These are phyloP conservation scores for Ceriops tagal DNA, from an alignment of 345 rosid genomes.

Conservation along the genomic window DNA sequence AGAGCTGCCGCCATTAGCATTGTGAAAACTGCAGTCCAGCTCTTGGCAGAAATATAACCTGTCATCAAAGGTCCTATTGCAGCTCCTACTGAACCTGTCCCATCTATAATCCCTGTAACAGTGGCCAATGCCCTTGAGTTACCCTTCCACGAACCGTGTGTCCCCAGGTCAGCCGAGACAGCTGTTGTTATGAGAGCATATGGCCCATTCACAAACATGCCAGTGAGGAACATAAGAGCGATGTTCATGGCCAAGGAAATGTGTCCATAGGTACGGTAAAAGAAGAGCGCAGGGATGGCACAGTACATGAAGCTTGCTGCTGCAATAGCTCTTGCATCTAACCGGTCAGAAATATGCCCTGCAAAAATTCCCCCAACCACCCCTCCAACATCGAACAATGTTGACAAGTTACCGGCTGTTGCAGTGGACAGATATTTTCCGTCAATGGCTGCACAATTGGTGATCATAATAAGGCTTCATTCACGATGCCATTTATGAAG, in stretches of 20 bases:
- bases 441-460: slow-evolving; percentile 56
- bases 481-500: no score
- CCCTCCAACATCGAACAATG: slow-evolving; percentile 90
- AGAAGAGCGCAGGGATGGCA: slow-evolving; percentile 79
- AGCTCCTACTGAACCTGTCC: slow-evolving; percentile 97
- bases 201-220: slow-evolving; percentile 92
- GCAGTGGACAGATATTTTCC: slow-evolving; percentile 74
- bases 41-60: slow-evolving; percentile 75
- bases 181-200: slow-evolving; percentile 96
- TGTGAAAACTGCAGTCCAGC: slow-evolving; percentile 87
- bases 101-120: slow-evolving; percentile 94
- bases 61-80: slow-evolving; percentile 92
- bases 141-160: slow-evolving; percentile 80
- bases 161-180: slow-evolving; percentile 90
- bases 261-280: slow-evolving; percentile 80
- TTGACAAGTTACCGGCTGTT: slow-evolving; percentile 82
- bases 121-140: slow-evolving; percentile 92
- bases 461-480: not conserved
- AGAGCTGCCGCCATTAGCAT: slow-evolving; percentile 95
- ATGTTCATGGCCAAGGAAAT: slow-evolving; percentile 60
- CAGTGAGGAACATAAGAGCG: slow-evolving; percentile 72
- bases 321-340: slow-evolving; percentile 85
- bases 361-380: slow-evolving; percentile 93
- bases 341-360: slow-evolving; percentile 78
- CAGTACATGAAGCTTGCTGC: slow-evolving; percentile 93